Base-by-base conservation (phyloP, 257 asterid species). In the Solanum acaule region DNA sequence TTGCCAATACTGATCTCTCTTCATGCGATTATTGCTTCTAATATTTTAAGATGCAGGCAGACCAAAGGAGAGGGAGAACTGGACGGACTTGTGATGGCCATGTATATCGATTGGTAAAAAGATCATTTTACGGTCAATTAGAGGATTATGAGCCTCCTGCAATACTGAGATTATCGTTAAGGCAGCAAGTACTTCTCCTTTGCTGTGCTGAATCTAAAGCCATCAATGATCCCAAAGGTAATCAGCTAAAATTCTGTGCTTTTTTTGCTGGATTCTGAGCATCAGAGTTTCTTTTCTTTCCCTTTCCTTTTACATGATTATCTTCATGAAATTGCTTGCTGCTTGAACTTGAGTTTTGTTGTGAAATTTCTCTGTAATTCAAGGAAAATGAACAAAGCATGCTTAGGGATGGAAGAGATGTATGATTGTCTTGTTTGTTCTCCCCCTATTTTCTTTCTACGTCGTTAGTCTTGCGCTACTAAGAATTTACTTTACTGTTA, bases 71-170 rank as follows among this genome's bases (percentile, higher is more conserved):
- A 86, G 99, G 99, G 86, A 93, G 99, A 93, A 97, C 99, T 87
- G 98, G 99, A 27, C 98, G 99, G 87, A 97, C 98, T 86, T 97
- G 99, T 91, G 99, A 97, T 75, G 99, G 99, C 52, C 86, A 88
- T 86, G 96, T 96, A 68, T 97, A 93, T 91, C 98, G 99, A 76
- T 88, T 97, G 92, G 98, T 97, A 70, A 94, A 98, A 38, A 91
- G 95, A 87, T 86, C 94, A 84, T 97, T 96, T 91, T 97, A 88
- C 65, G 90, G 92, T 90, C 95, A 93, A 85, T 91, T 97, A 76
- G 95, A 90, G 65, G 98, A 96, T 84, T 94, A 91, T 72, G 99
- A 97, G 90, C 93, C 98, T 87, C 98, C 99, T 7, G 95, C 99
- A 70, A 94, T 97, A 85, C 90, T 93, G 88, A 95, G 91, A 88